These are phyloP conservation scores for Aureobasidium sp. DNA, from an alignment of 2,329 filamentous ascomycete species.

Conservation along the genomic window DNA sequence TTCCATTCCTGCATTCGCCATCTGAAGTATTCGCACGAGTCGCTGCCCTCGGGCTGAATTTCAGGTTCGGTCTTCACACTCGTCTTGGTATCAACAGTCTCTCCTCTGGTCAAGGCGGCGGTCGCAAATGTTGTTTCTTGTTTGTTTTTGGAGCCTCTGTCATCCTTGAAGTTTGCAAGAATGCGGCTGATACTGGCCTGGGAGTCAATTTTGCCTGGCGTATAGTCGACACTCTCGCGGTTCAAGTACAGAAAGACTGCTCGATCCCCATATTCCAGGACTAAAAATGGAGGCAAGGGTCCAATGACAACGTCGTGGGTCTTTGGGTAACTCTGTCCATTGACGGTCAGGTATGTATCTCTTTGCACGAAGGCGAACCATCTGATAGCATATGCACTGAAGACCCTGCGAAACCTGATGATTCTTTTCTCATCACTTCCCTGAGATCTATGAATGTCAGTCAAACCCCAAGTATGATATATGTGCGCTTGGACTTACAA, in stretches of 20 bases:
- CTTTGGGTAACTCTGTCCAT: background rate
- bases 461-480: background rate
- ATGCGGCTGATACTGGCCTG: background rate
- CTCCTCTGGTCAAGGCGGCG: background rate
- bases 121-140: background rate
- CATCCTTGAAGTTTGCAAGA: background rate
- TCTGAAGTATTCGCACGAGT: background rate
- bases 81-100: background rate
- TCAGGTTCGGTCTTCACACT: background rate
- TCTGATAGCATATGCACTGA: background rate
- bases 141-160: background rate
- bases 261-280: background rate
- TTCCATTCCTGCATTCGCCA: slow-evolving; percentile 3
- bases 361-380: background rate
- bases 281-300: background rate
- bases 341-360: background rate
- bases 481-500: background rate
- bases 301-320: background rate
- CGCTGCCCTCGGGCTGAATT: background rate
- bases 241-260: background rate
- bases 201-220: background rate
- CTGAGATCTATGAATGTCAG: background rate
- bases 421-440: background rate
- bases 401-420: background rate
- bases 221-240: background rate